Evolutionary conservation across 2,329 filamentous ascomycete species (phyloP).

Genomic region (Onygenales sp.): DNA sequence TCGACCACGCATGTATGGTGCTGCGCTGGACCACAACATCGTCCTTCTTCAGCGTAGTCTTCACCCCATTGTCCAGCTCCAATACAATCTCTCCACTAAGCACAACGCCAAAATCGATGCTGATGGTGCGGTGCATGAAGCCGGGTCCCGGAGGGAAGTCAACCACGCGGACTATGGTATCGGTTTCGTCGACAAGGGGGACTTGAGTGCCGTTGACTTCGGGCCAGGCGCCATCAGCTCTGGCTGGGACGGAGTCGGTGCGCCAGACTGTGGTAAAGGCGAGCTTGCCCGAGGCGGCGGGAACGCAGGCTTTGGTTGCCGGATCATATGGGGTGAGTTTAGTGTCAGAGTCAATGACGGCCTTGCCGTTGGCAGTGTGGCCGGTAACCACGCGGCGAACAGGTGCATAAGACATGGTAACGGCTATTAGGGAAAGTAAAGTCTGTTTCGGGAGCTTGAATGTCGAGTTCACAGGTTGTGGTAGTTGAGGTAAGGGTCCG

Average conservation of each 20-base stretch:
- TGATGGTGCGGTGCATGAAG: constrained; percentile 18
- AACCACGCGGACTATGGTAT: constrained; percentile 16
- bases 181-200: constrained; percentile 12
- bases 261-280: constrained; percentile 19
- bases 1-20: constrained; percentile 20
- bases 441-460: neutral
- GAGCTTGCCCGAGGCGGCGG: constrained; percentile 7
- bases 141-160: constrained; percentile 18
- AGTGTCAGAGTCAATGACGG: constrained; percentile 19
- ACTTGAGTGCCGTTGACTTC: constrained; percentile 18
- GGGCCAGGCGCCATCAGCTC: constrained; percentile 11
- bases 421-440: neutral
- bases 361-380: constrained; percentile 17
- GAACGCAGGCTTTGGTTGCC: constrained; percentile 3
- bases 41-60: constrained; percentile 16
- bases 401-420: constrained; percentile 6
- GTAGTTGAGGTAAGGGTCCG: too few relatives aligned
- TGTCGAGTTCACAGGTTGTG: neutral
- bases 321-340: constrained; percentile 17
- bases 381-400: constrained; percentile 18
- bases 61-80: constrained; percentile 20
- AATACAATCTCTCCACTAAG: constrained; percentile 20
- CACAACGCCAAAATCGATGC: constrained; percentile 23
- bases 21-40: constrained; percentile 22
- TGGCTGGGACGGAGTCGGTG: constrained; percentile 15